A percentile compares a stretch with the other conserved stretches of the same genome.
These are phyloP conservation scores for Aspergillus thermomutatus DNA, from an alignment of 2,329 filamentous ascomycete species.

Conservation along the genomic window DNA sequence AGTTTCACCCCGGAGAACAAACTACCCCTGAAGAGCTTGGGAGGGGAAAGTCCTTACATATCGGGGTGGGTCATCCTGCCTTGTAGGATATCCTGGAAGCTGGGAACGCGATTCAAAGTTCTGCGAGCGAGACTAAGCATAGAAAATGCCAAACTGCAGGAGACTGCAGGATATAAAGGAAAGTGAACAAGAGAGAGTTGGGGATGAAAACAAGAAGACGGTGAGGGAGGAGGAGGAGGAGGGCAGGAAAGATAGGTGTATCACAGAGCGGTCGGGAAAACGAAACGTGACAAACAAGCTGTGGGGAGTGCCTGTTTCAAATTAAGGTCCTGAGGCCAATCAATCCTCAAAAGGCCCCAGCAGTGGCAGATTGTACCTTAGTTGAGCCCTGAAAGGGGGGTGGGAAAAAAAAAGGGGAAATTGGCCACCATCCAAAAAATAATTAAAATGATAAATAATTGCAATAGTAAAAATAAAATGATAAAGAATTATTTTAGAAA, in stretches of 20 bases:
- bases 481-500: background rate
- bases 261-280: constrained; percentile 17
- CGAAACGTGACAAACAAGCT: constrained; percentile 22
- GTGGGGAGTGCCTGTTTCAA: constrained; percentile 36
- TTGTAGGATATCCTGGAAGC: constrained; percentile 46
- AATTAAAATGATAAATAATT: background rate
- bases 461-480: background rate
- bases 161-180: constrained; percentile 26
- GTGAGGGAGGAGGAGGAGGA: constrained; percentile 17
- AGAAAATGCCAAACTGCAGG: constrained; percentile 33
- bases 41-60: constrained; percentile 32
- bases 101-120: constrained; percentile 43
- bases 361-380: background rate
- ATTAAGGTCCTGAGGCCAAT: constrained; percentile 22
- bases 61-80: constrained; percentile 46
- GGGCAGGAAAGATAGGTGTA: constrained; percentile 21
- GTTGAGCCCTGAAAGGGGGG: constrained; percentile 16
- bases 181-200: constrained; percentile 12
- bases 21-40: constrained; percentile 2
- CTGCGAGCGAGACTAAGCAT: constrained; percentile 44
- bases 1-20: constrained; percentile 7
- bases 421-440: background rate
- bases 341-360: background rate
- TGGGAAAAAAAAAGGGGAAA: constrained; percentile 2
- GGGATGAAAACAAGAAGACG: constrained; percentile 20